Evolutionary conservation across 2,329 filamentous ascomycete species (phyloP).

Genomic region (Lachnellula arida): DNA sequence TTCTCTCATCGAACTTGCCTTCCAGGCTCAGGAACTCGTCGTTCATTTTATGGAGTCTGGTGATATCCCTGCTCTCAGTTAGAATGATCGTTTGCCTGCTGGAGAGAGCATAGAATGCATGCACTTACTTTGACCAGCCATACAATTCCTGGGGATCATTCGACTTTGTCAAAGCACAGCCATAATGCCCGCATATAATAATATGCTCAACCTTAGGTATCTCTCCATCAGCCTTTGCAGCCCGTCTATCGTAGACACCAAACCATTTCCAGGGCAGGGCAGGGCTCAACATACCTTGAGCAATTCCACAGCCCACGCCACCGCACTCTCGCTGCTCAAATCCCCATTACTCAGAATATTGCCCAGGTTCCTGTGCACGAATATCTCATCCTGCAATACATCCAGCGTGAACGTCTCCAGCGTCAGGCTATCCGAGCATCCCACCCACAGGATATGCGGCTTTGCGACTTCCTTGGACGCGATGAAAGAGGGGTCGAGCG

Average conservation of each 20-base stretch:
- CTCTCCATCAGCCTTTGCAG: background rate
- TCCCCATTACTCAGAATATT: slow-evolving; percentile 59
- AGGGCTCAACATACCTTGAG: slow-evolving; percentile 44
- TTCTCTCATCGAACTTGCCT: slow-evolving; percentile 24
- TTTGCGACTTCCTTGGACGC: slow-evolving; percentile 1
- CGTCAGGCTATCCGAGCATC: slow-evolving; percentile 62
- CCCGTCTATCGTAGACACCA: too few relatives aligned
- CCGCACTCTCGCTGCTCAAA: slow-evolving; percentile 54
- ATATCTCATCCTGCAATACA: slow-evolving; percentile 60
- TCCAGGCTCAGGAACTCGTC: slow-evolving; percentile 7
- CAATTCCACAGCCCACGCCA: slow-evolving; percentile 59
- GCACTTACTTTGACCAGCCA: slow-evolving; percentile 48
- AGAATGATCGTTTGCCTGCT: too few relatives aligned
- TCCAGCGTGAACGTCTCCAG: slow-evolving; percentile 60
- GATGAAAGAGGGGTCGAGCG: too few relatives aligned
- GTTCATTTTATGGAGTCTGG: slow-evolving; percentile 19
- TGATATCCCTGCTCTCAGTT: slow-evolving; percentile 16
- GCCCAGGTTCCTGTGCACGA: slow-evolving; percentile 68
- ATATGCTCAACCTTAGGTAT: slow-evolving; percentile 50
- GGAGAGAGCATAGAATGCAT: slow-evolving; percentile 8
- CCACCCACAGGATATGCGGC: slow-evolving; percentile 60
- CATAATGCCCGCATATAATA: slow-evolving; percentile 51
- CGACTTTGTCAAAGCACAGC: slow-evolving; percentile 48
- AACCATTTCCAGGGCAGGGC: too few relatives aligned
- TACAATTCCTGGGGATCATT: slow-evolving; percentile 39